These are phyloP conservation scores for Amphichorda felina DNA, from an alignment of 2,329 filamentous ascomycete species.

Conservation along the genomic window DNA sequence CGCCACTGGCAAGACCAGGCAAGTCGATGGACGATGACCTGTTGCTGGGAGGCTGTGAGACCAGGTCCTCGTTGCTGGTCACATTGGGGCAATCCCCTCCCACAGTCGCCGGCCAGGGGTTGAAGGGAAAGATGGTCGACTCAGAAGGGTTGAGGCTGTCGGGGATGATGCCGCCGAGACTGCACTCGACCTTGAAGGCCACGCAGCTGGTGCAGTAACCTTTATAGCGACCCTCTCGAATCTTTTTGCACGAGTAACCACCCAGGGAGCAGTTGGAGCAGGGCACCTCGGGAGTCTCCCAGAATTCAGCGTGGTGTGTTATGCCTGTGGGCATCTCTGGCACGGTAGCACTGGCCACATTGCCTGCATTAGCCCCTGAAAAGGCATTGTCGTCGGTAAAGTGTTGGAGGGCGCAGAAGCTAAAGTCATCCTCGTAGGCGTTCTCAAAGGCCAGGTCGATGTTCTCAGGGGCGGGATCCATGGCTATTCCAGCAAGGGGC, in stretches of 20 bases:
- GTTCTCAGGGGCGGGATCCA: slow-evolving; percentile 17
- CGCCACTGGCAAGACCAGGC: slow-evolving; percentile 10
- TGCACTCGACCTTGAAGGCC: slow-evolving; percentile 45
- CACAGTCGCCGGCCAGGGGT: slow-evolving; percentile 29
- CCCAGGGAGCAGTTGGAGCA: slow-evolving; percentile 40
- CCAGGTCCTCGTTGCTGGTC: slow-evolving; percentile 13
- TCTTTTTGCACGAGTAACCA: slow-evolving; percentile 47
- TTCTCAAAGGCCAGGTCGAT: slow-evolving; percentile 44
- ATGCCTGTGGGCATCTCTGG: slow-evolving; percentile 1
- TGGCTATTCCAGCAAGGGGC: slow-evolving; percentile 18
- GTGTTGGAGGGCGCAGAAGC: slow-evolving; percentile 47
- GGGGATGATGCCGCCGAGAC: slow-evolving; percentile 30
- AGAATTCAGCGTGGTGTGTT: slow-evolving; percentile 9
- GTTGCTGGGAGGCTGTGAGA: slow-evolving; percentile 11
- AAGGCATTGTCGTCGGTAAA: slow-evolving; percentile 26
- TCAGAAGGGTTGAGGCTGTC: slow-evolving; percentile 18
- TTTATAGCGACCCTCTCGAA: slow-evolving; percentile 45
- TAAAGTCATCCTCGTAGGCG: slow-evolving; percentile 46
- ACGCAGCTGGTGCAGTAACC: slow-evolving; percentile 53
- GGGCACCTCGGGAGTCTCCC: slow-evolving; percentile 32
- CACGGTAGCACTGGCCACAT: not conserved
- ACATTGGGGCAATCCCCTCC: slow-evolving; percentile 26
- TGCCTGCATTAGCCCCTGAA: slow-evolving; percentile 6
- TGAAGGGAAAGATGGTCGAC: slow-evolving; percentile 26
- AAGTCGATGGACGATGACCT: slow-evolving; percentile 9